Evolutionary conservation across 805 yeast genomes (phyloP).

Genomic region (Saccharomycopsis fibuligera): DNA sequence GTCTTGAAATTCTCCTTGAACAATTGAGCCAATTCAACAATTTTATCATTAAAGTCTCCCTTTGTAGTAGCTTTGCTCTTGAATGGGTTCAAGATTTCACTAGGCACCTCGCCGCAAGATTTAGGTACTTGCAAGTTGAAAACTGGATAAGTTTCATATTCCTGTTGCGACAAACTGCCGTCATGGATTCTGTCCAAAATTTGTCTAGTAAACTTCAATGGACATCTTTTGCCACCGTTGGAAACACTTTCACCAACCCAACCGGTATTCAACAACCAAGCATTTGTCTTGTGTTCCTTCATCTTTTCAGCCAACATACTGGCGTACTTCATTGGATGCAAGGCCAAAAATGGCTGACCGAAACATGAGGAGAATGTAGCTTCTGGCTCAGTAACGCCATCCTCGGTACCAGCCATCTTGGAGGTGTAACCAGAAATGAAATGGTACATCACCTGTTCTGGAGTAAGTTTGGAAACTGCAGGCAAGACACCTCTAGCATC

Average conservation of each 20-base stretch:
- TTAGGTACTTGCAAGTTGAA: slow-evolving; percentile 88
- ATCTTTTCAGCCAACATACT: slow-evolving; percentile 93
- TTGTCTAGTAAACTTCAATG: slow-evolving; percentile 95
- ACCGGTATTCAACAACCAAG: slow-evolving; percentile 97
- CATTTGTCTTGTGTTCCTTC: slow-evolving; percentile 78
- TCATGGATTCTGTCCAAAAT: slow-evolving; percentile 91
- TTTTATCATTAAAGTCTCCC: slow-evolving; percentile 9
- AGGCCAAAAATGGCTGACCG: slow-evolving; percentile 97
- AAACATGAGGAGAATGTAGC: slow-evolving; percentile 98
- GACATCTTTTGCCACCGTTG: slow-evolving; percentile 95
- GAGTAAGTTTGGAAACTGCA: slow-evolving; percentile 88
- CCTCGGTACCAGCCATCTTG: slow-evolving; percentile 99
- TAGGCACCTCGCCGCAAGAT: slow-evolving; percentile 68
- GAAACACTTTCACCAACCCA: slow-evolving; percentile 95
- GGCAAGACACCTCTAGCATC: slow-evolving; percentile 98
- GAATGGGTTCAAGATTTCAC: slow-evolving; percentile 80
- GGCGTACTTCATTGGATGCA: slow-evolving; percentile 98
- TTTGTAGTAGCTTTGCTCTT: slow-evolving; percentile 55
- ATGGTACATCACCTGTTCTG: slow-evolving; percentile 98
- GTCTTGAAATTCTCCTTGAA: slow-evolving; percentile 83
- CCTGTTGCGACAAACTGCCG: slow-evolving; percentile 75
- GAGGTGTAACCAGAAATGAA: slow-evolving; percentile 98
- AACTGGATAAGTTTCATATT: slow-evolving; percentile 77
- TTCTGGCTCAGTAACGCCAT: slow-evolving; percentile 96
- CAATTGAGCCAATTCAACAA: slow-evolving; percentile 51